phyloP scores from a whole-genome alignment of 495 filamentous ascomycete genomes.

The Aspergillus funiculosus region DNA sequence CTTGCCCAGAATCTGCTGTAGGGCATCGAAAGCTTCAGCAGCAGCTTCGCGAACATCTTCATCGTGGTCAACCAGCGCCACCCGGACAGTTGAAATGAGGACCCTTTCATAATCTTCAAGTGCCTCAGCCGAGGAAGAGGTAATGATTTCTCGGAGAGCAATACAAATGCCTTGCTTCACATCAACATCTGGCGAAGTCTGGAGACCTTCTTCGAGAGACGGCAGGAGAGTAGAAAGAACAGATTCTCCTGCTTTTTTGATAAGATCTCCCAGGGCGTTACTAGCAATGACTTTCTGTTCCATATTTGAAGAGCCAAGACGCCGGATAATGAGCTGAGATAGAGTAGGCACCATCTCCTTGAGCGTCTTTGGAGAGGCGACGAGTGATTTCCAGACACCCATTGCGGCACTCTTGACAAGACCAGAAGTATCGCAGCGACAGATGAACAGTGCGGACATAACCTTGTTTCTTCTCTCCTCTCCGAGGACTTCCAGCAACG shows the following conservation, averaged over 20 bases:
- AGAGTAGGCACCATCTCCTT: conserved; percentile 94
- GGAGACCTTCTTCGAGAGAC: conserved; percentile 86
- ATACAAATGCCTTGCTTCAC: conserved; percentile 97
- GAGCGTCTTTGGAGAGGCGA: conserved; percentile 84
- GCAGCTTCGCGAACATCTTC: conserved; percentile 90
- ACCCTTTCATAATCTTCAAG: conserved; percentile 94
- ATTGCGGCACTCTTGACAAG: conserved; percentile 87
- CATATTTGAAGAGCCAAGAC: conserved; percentile 91
- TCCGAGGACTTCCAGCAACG: conserved; percentile 85
- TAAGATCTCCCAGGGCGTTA: conserved; percentile 92
- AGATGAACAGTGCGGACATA: conserved; percentile 91
- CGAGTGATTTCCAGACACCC: conserved; percentile 92
- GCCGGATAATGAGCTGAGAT: conserved; percentile 87
- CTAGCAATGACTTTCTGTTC: conserved; percentile 98
- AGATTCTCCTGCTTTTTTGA: conserved; percentile 91
- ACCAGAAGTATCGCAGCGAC: conserved; percentile 92
- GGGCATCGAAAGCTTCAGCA: conserved; percentile 90
- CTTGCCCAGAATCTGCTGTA: conserved; percentile 92
- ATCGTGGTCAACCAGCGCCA: conserved; percentile 84
- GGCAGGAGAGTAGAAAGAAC: conserved; percentile 84
- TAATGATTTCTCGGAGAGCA: conserved; percentile 85
- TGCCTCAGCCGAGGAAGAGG: conserved; percentile 81
- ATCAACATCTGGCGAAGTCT: conserved; percentile 82
- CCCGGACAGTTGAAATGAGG: conserved; percentile 87
- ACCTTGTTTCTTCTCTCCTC: conserved; percentile 95